Evolutionary conservation across 345 rosid species (phyloP).

Genomic region (Gossypium ekmanianum): DNA sequence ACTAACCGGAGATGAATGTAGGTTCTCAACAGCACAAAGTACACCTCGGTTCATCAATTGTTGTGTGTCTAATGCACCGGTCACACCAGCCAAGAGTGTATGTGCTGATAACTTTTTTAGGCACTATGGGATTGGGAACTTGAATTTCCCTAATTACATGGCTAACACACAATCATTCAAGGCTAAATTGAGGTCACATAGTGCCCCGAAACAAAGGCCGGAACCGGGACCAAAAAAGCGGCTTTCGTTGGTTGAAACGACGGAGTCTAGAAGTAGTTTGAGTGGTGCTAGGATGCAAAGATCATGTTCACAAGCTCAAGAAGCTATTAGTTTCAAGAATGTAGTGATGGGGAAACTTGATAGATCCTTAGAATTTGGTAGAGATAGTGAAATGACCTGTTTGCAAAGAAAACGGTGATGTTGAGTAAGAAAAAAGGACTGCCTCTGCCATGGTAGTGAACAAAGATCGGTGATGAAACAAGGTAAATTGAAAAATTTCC

Average conservation of each 20-base stretch:
- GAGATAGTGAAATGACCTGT: slow-evolving; percentile 24
- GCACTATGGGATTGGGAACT: slow-evolving; percentile 35
- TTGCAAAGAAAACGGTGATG: slow-evolving; percentile 21
- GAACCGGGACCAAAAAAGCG: slow-evolving; percentile 47
- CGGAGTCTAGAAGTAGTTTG: slow-evolving; percentile 79
- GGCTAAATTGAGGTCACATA: slow-evolving; percentile 76
- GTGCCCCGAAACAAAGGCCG: slow-evolving; percentile 91
- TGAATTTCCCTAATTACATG: slow-evolving; percentile 66
- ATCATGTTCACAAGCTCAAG: slow-evolving; percentile 41
- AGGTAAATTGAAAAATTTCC: slow-evolving; percentile 15
- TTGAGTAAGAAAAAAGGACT: background rate
- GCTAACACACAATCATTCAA: slow-evolving; percentile 73
- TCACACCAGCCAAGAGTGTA: slow-evolving; percentile 65
- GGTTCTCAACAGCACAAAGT: slow-evolving; percentile 68
- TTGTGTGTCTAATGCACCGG: slow-evolving; percentile 31
- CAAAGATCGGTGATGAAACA: slow-evolving; percentile 9
- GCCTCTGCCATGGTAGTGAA: background rate
- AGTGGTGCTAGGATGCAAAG: slow-evolving; percentile 67
- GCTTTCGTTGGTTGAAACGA: slow-evolving; percentile 57
- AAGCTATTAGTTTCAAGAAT: slow-evolving; percentile 52
- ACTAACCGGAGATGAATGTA: slow-evolving; percentile 53
- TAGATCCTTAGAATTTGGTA: slow-evolving; percentile 33
- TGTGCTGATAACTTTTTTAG: slow-evolving; percentile 54
- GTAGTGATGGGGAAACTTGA: slow-evolving; percentile 53
- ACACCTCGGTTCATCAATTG: slow-evolving; percentile 57